Percentiles rank a stretch among this genome's conserved stretches.
Conservation (phyloP, 345 rosid genomes). For the Salix koriyanagi region DNA sequence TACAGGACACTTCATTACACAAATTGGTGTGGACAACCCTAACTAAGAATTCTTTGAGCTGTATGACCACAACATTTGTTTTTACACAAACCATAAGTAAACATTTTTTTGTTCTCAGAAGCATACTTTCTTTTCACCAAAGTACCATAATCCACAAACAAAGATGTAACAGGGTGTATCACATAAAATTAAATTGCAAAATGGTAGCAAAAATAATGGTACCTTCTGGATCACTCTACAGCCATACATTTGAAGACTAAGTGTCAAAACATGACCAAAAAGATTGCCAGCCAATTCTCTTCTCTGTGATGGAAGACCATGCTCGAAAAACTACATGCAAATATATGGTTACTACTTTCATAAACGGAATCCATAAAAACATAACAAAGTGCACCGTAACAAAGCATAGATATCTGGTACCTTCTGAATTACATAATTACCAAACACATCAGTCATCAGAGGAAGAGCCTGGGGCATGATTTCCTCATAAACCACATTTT, state of each 20-base stretch:
- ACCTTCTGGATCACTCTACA: constrained; percentile 99
- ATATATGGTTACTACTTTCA: background rate
- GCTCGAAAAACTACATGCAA: constrained; percentile 80
- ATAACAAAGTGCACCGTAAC: background rate
- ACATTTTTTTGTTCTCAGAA: background rate
- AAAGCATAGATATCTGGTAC: constrained; percentile 28
- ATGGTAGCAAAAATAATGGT: background rate
- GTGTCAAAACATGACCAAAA: constrained; percentile 68
- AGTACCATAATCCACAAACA: background rate
- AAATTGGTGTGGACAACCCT: background rate
- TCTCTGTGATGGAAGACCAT: constrained; percentile 74
- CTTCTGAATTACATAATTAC: constrained; percentile 95
- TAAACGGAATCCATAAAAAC: background rate
- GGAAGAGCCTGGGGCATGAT: constrained; percentile 80
- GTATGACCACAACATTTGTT: background rate
- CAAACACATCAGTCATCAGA: constrained; percentile 93
- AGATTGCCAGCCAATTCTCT: constrained; percentile 84
- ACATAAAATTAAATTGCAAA: background rate
- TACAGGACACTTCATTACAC: background rate
- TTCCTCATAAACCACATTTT: constrained; percentile 79
- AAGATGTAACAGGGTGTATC: background rate
- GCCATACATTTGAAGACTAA: constrained; percentile 97
- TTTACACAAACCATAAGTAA: background rate
- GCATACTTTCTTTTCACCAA: background rate
- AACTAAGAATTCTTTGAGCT: background rate